Percentiles rank a stretch among this genome's conserved stretches.
Conservation (phyloP, 2,329 filamentous ascomycete species). For the Colletotrichum echinochloae region DNA sequence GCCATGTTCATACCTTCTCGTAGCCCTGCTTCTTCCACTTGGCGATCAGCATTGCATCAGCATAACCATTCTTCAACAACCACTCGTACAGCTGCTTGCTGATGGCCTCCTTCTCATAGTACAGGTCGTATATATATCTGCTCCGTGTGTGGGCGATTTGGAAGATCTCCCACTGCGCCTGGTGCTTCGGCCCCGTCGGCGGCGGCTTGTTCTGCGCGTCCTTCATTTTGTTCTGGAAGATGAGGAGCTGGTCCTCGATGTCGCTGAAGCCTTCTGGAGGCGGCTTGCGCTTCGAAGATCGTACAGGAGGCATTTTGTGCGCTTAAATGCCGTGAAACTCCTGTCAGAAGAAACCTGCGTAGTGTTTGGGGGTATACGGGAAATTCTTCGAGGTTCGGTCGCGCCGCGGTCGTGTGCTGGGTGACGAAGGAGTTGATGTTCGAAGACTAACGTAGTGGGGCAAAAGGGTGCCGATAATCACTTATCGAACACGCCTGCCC, state of each 20-base stretch:
- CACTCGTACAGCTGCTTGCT: conserved; percentile 93
- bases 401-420: conserved; percentile 3
- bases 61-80: conserved; percentile 96
- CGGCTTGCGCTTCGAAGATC: conserved; percentile 81
- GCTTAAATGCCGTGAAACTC: neutral
- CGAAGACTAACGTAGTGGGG: conserved; percentile 20
- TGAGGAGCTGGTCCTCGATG: conserved; percentile 86
- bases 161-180: conserved; percentile 97
- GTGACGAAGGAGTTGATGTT: conserved; percentile 18
- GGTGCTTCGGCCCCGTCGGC: conserved; percentile 84
- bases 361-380: neutral
- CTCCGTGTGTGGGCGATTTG: conserved; percentile 94
- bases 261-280: conserved; percentile 89
- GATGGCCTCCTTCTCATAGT: conserved; percentile 98
- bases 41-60: conserved; percentile 93
- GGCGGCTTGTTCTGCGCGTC: conserved; percentile 92
- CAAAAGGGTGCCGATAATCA: conserved; percentile 16
- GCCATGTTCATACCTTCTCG: conserved; percentile 78
- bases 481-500: conserved; percentile 1
- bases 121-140: conserved; percentile 96
- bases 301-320: conserved; percentile 77
- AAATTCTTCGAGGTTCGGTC: neutral
- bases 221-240: conserved; percentile 93
- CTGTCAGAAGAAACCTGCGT: neutral
- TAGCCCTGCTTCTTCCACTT: conserved; percentile 99